A percentile compares a stretch with the other conserved stretches of the same genome.
These are phyloP conservation scores for Cylindricascospora bacillispora DNA, from an alignment of 1,139 yeast species.

Conservation along the genomic window DNA sequence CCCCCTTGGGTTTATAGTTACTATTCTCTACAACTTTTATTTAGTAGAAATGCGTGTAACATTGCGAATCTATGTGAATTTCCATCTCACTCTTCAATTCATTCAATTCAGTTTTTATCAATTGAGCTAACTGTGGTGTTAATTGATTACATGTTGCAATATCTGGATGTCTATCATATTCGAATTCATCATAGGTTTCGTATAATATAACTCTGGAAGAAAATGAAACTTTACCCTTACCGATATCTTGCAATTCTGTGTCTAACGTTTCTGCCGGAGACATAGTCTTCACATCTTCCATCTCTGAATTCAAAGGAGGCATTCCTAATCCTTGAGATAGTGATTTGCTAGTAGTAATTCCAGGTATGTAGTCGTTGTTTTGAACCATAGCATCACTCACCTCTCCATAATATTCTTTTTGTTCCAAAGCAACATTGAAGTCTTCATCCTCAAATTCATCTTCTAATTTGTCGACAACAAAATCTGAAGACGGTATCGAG, in stretches of 20 bases:
- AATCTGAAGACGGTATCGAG: constrained; percentile 2
- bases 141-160: constrained; percentile 85
- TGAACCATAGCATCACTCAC: constrained; percentile 6
- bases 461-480: constrained; percentile 1
- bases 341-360: constrained; percentile 31
- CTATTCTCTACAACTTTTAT: too few relatives aligned
- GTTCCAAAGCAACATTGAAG: too few relatives aligned
- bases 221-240: constrained; percentile 41
- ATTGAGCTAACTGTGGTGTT: constrained; percentile 80
- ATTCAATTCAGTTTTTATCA: constrained; percentile 78
- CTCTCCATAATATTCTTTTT: constrained; percentile 4
- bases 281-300: background rate
- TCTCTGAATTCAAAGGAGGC: constrained; percentile 3
- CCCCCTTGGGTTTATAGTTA: too few relatives aligned
- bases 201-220: constrained; percentile 74
- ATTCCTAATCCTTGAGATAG: constrained; percentile 55
- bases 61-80: constrained; percentile 62
- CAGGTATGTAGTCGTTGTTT: constrained; percentile 17
- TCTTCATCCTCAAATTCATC: constrained; percentile 19
- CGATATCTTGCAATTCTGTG: background rate
- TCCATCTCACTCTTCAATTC: constrained; percentile 67
- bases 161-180: constrained; percentile 90
- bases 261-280: background rate
- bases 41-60: constrained; percentile 74
- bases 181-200: constrained; percentile 75